These are phyloP conservation scores for Sugiyamaella marilandica DNA, from an alignment of 805 yeast genomes.

Conservation along the genomic window DNA sequence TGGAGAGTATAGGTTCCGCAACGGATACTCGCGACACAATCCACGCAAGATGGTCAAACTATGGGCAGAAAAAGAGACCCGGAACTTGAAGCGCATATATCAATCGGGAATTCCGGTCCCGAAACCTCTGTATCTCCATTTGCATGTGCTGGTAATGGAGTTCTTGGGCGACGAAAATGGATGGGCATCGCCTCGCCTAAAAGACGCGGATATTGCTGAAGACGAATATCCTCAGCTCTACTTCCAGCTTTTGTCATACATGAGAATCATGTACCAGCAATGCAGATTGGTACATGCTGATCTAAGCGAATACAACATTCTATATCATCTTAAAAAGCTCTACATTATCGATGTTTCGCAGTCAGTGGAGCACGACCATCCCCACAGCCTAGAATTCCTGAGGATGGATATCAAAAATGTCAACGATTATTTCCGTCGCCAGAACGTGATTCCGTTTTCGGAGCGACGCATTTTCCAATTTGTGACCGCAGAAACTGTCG, in stretches of 20 bases:
- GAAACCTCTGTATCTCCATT: slow-evolving; percentile 79
- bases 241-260: slow-evolving; percentile 72
- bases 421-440: slow-evolving; percentile 76
- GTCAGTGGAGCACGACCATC: slow-evolving; percentile 96
- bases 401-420: slow-evolving; percentile 97
- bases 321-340: slow-evolving; percentile 65
- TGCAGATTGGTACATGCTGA: slow-evolving; percentile 96
- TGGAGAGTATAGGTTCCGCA: slow-evolving; percentile 91
- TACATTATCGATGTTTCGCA: slow-evolving; percentile 96
- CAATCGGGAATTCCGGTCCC: slow-evolving; percentile 87
- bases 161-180: slow-evolving; percentile 71
- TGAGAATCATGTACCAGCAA: slow-evolving; percentile 80
- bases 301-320: slow-evolving; percentile 89
- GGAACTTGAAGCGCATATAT: slow-evolving; percentile 81
- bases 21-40: slow-evolving; percentile 76
- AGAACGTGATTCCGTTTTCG: slow-evolving; percentile 70
- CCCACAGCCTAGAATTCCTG: slow-evolving; percentile 88
- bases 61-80: slow-evolving; percentile 98
- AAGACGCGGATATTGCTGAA: slow-evolving; percentile 70
- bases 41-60: slow-evolving; percentile 96
- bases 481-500: slow-evolving; percentile 38
- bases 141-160: slow-evolving; percentile 94
- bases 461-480: slow-evolving; percentile 80
- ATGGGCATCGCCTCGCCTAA: slow-evolving; percentile 84
- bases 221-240: slow-evolving; percentile 66